Conservation (phyloP, 2,329 filamentous ascomycete species). For the Cladosporium phlei region DNA sequence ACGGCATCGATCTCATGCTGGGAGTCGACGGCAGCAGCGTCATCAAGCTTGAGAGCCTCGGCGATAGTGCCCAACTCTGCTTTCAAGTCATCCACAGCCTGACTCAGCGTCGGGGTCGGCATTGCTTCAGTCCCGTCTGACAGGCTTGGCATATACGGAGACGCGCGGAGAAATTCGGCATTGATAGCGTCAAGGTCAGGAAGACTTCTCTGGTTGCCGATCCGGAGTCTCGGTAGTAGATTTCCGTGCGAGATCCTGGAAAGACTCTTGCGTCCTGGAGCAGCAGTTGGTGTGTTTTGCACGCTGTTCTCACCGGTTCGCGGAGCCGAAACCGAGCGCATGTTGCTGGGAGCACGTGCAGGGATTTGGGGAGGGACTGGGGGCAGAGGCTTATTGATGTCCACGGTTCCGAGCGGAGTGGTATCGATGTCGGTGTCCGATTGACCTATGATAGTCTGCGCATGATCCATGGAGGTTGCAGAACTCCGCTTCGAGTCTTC, state of each 20-base stretch:
- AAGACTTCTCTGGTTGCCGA: no score
- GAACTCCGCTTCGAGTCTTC: slow-evolving; percentile 35
- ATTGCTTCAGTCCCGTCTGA: slow-evolving; percentile 16
- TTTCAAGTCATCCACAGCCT: slow-evolving; percentile 39
- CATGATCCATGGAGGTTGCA: slow-evolving; percentile 21
- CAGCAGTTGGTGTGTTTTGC: background rate
- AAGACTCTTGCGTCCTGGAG: background rate
- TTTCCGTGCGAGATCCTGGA: background rate
- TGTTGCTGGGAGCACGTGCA: no score
- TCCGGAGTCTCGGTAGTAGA: background rate
- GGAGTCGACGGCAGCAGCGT: background rate
- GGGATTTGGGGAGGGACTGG: slow-evolving; percentile 16
- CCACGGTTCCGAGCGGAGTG: background rate
- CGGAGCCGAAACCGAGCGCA: slow-evolving; percentile 10
- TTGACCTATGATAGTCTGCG: background rate
- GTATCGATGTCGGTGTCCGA: background rate
- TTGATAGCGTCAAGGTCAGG: slow-evolving; percentile 13
- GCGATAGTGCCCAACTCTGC: slow-evolving; percentile 22
- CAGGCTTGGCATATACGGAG: slow-evolving; percentile 14
- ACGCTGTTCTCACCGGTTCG: slow-evolving; percentile 6
- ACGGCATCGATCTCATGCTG: background rate
- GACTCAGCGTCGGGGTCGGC: slow-evolving; percentile 42
- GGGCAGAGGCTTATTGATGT: slow-evolving; percentile 23
- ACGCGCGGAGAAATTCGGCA: slow-evolving; percentile 14
- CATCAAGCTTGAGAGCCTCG: slow-evolving; percentile 2